Base-by-base conservation (phyloP, 1,139 yeast genomes). In the Protomyces pachydermus region DNA sequence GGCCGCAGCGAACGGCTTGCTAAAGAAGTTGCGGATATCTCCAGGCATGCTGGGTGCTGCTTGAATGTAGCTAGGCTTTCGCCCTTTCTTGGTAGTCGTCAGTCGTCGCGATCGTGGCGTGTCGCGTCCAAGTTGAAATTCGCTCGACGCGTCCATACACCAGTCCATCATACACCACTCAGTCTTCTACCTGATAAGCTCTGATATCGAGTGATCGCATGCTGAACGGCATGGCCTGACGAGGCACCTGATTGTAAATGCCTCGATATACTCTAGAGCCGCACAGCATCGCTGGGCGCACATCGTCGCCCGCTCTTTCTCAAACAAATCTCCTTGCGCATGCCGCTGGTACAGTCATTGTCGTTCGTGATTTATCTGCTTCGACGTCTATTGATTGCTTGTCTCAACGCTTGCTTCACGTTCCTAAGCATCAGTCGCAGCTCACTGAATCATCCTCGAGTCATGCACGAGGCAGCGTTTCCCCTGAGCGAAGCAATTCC, bases 11-110 rank as follows among this genome's bases (percentile, higher is more conserved):
- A 25, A 50, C n/a, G 39, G 35, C 32, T 53, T 53, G 37, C 20
- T 18, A 45, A 58, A 58, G 62, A 58, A 58, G 53, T 20, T 42
- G n/a, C 62, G 56, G 9, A 58, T 58, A 35, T 57, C 61, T 25
- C 61, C 45, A 5, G 37, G 48, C 48, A 42, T 42, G 10, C 20
- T 23, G 51, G 16, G 20, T n/a, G 25, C 25, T 20, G 4, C 4
- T 5, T 6, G 32, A 28, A 2, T 28, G 32, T 39, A 9, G 46
- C 8, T 8, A 10, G 18, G 18, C 16, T 16, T n/a, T 16, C 18
- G 46, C 16, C 18, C 18, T 16, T n/a, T n/a, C 9, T 16, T n/a
- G 18, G 18, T 39, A 39, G 18, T n/a, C 16, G 46, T 8, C 6
- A 6, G 18, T 39, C 46, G 46, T 16, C 12, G 18, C 46, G 9